Evolutionary conservation across 495 filamentous ascomycete species (phyloP).

Genomic region (Lichenothelia convexa): DNA sequence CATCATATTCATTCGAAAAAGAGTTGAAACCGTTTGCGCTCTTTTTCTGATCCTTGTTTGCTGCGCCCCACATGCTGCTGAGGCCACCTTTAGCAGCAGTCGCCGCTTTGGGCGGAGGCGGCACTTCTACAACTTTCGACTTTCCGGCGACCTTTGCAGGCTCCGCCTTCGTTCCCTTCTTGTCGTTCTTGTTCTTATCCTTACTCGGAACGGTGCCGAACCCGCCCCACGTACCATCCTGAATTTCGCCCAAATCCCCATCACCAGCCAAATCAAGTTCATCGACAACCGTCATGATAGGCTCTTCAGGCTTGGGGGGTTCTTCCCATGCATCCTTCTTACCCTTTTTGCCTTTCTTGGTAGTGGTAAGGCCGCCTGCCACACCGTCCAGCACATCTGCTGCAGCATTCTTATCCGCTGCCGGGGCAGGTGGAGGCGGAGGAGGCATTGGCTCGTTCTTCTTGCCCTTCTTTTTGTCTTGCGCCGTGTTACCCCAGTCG

Average conservation of each 20-base stretch:
- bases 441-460: conserved; percentile 8
- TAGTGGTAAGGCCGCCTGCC: conserved; percentile 8
- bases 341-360: conserved; percentile 17
- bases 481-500: conserved; percentile 1
- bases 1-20: too few relatives aligned
- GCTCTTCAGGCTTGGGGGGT: too few relatives aligned
- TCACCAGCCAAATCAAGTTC: conserved; percentile 1
- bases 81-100: conserved; percentile 6
- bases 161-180: conserved; percentile 5
- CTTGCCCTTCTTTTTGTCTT: conserved; percentile 9
- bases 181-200: conserved; percentile 22
- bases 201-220: conserved; percentile 14
- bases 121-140: too few relatives aligned
- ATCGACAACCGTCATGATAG: conserved; percentile 1
- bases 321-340: conserved; percentile 3
- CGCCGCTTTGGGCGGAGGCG: conserved; percentile 6
- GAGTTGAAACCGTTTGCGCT: too few relatives aligned
- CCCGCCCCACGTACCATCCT: too few relatives aligned
- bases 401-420: conserved; percentile 7
- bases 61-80: conserved; percentile 5
- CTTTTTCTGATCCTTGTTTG: background rate
- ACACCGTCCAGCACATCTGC: conserved; percentile 14
- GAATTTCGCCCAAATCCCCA: too few relatives aligned
- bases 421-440: conserved; percentile 8
- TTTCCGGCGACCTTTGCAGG: too few relatives aligned